phyloP scores from a whole-genome alignment of 257 asterid species.

The Forsythia suspensa region DNA sequence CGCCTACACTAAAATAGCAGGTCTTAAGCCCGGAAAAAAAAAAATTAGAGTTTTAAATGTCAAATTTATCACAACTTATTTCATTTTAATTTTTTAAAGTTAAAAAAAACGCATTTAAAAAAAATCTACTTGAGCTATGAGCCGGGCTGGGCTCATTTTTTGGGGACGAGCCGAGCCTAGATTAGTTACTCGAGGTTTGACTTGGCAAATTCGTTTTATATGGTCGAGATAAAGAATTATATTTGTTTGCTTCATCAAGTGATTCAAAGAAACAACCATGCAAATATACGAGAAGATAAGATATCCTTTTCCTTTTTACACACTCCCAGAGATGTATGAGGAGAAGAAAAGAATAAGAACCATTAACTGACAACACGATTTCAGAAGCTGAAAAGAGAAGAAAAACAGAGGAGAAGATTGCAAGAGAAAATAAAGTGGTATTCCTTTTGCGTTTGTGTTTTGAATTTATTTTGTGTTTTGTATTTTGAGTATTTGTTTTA shows the following conservation, averaged over 20 bases:
- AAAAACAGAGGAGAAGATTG: neutral
- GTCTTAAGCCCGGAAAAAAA: too few relatives aligned
- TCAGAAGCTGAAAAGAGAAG: neutral
- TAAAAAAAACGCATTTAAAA: too few relatives aligned
- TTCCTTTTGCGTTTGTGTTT: too few relatives aligned
- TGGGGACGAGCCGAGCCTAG: too few relatives aligned
- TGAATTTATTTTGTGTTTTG: too few relatives aligned
- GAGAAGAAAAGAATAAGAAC: neutral
- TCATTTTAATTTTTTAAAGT: too few relatives aligned
- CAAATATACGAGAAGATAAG: neutral
- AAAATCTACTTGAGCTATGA: too few relatives aligned
- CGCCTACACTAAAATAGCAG: too few relatives aligned
- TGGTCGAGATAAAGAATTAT: neutral
- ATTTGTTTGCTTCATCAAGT: neutral
- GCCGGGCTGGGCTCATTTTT: too few relatives aligned
- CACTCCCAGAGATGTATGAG: neutral
- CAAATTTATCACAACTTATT: too few relatives aligned
- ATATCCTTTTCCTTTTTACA: neutral
- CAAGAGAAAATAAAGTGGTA: neutral
- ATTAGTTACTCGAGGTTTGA: neutral
- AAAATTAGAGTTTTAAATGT: too few relatives aligned
- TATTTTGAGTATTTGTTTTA: too few relatives aligned
- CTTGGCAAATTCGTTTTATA: neutral
- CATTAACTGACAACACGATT: neutral
- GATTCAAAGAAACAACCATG: neutral